Base-by-base conservation (phyloP, 257 asterid species). In the Eustoma russellianum region DNA sequence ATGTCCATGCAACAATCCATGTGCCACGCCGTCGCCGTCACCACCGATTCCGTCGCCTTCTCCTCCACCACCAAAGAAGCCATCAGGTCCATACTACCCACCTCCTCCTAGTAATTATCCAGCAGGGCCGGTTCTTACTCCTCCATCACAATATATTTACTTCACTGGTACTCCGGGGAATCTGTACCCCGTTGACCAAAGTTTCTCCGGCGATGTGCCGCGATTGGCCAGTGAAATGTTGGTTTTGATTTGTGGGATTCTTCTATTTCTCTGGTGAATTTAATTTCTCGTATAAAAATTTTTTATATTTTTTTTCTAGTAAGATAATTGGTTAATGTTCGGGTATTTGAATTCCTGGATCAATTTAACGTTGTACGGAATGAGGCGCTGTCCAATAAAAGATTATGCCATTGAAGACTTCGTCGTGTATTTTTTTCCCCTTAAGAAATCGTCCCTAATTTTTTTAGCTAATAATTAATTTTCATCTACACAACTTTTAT, bases 1-100 rank as follows among this genome's bases (percentile, higher is more conserved):
- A 10, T 86, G 93, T 73, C 93, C 95, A 44, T 85, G 95, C 69
- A 69, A 78, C 67, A 76, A 40, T 43, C 85, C 95, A 6, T 85
- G 95, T 49, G 52, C 69, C 0, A 65, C 74, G 0, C 66, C 79
- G 1, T n/a, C n/a, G n/a, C 74, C 86, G 0, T 70, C 80, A 0
- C 79, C 85, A 2, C 75, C 84, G 0, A 64, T 67, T 0, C 48
- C 69, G 1, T 0, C 66, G 72, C 5, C 60, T 73, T 9, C 68
- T 0, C 73, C 76, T 1, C 72, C 81, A 2, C 74, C 77, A 5
- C 74, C 79, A 24, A n/a, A n/a, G n/a, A n/a, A n/a, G n/a, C n/a
- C n/a, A n/a, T n/a, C n/a, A n/a, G 66, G 68, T 53, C 67, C 17
- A 14, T 9, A 61, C 52, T 79, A 90, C 34, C 96, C 95, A 9